Evolutionary conservation across 331 rosid species (phyloP).

Genomic region (Acacia pycnantha): DNA sequence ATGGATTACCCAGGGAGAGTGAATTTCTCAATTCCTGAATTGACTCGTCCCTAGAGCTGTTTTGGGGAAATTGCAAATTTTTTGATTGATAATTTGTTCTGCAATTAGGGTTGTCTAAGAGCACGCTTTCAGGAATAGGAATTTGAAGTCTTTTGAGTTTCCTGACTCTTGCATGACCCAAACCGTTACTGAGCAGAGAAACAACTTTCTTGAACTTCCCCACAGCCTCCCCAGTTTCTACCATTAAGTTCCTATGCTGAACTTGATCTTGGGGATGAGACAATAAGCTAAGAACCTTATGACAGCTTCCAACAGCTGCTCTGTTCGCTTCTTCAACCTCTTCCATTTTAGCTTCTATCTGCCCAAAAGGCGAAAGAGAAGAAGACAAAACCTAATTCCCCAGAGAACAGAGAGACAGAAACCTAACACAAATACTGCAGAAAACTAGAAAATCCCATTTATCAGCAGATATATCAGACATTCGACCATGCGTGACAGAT

Average conservation of each 20-base stretch:
- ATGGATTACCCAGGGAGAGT: conserved; percentile 53
- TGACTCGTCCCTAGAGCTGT: conserved; percentile 51
- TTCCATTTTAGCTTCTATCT: conserved; percentile 56
- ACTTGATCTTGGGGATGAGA: conserved; percentile 72
- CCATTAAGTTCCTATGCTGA: conserved; percentile 59
- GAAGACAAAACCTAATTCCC: conserved; percentile 22
- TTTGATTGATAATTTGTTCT: conserved; percentile 44
- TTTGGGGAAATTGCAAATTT: conserved; percentile 45
- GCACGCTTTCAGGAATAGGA: conserved; percentile 57
- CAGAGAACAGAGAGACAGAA: conserved; percentile 21
- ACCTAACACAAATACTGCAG: conserved; percentile 18
- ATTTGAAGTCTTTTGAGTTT: conserved; percentile 50
- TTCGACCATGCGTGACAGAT: conserved; percentile 26
- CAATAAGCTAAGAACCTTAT: conserved; percentile 66
- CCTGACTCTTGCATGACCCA: conserved; percentile 93
- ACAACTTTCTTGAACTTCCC: conserved; percentile 84
- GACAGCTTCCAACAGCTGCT: conserved; percentile 87
- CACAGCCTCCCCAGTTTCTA: conserved; percentile 86
- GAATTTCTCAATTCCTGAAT: conserved; percentile 53
- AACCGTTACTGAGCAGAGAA: conserved; percentile 64
- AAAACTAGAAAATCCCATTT: conserved; percentile 7
- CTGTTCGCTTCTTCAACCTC: conserved; percentile 88
- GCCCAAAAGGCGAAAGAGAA: not conserved
- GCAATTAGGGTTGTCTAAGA: conserved; percentile 65
- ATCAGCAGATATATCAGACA: conserved; percentile 14